Conservation (phyloP, 768 basidiomycete species). For the Rhodotorula babjevae region DNA sequence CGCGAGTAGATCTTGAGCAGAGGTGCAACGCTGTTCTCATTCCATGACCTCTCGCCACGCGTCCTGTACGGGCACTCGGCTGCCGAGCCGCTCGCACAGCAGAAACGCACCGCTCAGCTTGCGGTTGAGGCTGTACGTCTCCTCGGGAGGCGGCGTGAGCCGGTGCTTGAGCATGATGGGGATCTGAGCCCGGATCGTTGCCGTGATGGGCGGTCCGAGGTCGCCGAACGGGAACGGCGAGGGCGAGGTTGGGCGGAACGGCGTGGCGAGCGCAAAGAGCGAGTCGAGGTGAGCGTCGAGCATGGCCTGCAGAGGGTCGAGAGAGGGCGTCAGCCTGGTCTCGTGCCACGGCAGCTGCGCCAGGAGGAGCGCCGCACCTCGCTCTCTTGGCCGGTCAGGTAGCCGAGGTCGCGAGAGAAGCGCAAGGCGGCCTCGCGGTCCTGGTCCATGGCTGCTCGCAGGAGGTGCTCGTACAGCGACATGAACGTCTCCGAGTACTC, state of each 20-base stretch:
- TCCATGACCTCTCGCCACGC: constrained; percentile 53
- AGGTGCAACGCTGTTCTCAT: too few relatives aligned
- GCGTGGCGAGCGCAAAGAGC: constrained; percentile 75
- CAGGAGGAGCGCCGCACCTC: constrained; percentile 63
- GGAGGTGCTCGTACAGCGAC: constrained; percentile 76
- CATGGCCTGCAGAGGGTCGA: constrained; percentile 73
- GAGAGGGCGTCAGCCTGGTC: too few relatives aligned
- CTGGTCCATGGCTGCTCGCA: constrained; percentile 68
- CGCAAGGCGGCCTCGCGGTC: constrained; percentile 64
- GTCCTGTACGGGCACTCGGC: constrained; percentile 64
- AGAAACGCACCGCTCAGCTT: constrained; percentile 52
- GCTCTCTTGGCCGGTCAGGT: constrained; percentile 82
- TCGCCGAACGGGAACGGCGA: constrained; percentile 73
- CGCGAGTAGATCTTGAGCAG: constrained; percentile 38
- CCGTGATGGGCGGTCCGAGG: constrained; percentile 59
- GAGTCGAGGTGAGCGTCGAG: constrained; percentile 77
- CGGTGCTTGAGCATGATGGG: constrained; percentile 84
- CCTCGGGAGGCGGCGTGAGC: constrained; percentile 83
- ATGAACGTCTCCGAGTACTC: constrained; percentile 81
- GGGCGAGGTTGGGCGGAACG: constrained; percentile 63
- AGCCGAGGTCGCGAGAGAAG: constrained; percentile 76
- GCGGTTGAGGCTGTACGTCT: constrained; percentile 90
- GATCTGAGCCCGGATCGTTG: constrained; percentile 70
- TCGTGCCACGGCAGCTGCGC: too few relatives aligned
- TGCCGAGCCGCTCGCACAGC: constrained; percentile 59